Base-by-base conservation (phyloP, 495 filamentous ascomycete species). In the Clohesyomyces aquaticus region DNA sequence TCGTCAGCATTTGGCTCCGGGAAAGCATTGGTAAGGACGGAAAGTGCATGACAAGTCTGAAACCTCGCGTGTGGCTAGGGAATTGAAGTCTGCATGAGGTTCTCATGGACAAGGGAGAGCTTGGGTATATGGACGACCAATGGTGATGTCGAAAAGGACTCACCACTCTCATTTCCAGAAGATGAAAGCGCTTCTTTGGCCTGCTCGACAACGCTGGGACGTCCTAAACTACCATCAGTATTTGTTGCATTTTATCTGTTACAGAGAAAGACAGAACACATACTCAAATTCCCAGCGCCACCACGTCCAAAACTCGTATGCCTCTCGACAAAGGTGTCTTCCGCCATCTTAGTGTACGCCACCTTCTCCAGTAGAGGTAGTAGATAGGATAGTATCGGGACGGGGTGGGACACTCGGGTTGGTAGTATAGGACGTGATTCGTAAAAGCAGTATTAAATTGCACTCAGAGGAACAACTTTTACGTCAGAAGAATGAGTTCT, bases 231-330 rank as follows among this genome's bases (percentile, higher is more conserved):
- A n/a, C 8, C 4, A 32, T 42, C 21, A 35, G 47, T 59, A 10
- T n/a, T 9, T 10, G 52, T 11, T 23, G 23, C 9, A 3, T 23
- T 47, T 49, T 3, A n/a, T 2, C 28, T 8, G 22, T 11, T 25
- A 58, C 4, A 45, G 3, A 59, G n/a, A 23, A 55, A n/a, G 53
- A 14, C 1, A 29, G 50, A 45, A 23, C 3, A 28, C 58, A 32
- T 67, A 68, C 65, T 52, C 49, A 68, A 22, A 55, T 68, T 68
- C 48, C 65, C 65, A 18, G 65, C 65, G 3, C 65, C 65, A 29
- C 65, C 65, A 16, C 52, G 43, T 4, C 65, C 65, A 42, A 63
- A 68, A n/a, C 52, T 58, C 3, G 46, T 63, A 29, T 55, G 50
- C 9, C 65, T 51, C 32, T 68, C 65, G 1, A 51, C 6, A 14